These are phyloP conservation scores for Mycosarcoma maydis DNA, from an alignment of 1,284 basidiomycete species.

Conservation along the genomic window DNA sequence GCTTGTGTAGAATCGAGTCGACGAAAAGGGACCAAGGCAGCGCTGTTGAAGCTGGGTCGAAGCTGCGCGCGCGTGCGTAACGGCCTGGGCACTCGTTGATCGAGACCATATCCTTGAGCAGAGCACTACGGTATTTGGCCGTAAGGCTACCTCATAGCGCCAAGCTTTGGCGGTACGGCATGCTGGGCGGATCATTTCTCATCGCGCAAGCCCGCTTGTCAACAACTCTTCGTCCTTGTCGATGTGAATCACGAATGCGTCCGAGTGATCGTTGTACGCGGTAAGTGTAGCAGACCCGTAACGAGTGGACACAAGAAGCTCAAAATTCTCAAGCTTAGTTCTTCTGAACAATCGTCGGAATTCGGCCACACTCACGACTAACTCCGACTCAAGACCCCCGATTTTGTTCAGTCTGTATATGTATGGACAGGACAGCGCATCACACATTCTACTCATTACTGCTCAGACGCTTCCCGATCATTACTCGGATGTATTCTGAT, in stretches of 20 bases:
- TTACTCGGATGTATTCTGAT: no score
- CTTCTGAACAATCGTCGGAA: constrained; percentile 19
- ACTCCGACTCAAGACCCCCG: no score
- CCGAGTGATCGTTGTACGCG: no score
- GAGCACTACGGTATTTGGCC: background rate
- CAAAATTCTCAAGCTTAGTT: constrained; percentile 9
- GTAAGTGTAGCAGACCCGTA: no score
- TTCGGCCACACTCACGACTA: constrained; percentile 5
- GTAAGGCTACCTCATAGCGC: background rate
- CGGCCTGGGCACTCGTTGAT: background rate
- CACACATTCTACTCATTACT: no score
- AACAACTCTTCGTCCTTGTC: no score
- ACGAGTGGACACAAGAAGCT: constrained; percentile 16
- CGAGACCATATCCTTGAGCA: background rate
- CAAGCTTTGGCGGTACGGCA: constrained; percentile 11
- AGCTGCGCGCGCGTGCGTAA: background rate
- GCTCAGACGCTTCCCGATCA: no score
- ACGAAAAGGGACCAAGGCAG: no score
- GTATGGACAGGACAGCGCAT: no score
- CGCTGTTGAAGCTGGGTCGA: background rate
- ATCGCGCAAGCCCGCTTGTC: no score
- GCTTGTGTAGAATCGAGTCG: constrained; percentile 5
- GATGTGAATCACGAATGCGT: no score
- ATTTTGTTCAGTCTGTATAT: no score
- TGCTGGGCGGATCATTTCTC: constrained; percentile 34